Conservation (phyloP, 108 stramenopile genomes). For the Parietichytrium sp. region DNA sequence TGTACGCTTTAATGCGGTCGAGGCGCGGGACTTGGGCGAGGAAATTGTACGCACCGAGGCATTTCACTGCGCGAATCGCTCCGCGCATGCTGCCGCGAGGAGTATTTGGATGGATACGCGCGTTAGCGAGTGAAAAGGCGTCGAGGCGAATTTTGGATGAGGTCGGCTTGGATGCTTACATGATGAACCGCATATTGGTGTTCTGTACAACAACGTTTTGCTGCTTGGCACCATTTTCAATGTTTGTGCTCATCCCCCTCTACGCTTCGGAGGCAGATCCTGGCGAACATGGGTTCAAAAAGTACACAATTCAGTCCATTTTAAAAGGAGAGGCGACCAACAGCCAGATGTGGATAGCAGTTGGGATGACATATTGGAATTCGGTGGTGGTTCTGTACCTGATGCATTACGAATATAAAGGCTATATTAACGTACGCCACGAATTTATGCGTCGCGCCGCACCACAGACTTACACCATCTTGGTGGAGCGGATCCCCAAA, state of each 20-base stretch:
- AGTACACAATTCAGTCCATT: conserved; percentile 17
- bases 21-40: neutral
- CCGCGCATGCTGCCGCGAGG: neutral
- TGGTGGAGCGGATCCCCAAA: conserved; percentile 36
- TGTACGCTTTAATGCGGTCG: neutral
- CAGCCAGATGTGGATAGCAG: neutral
- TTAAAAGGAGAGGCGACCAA: neutral
- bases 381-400: conserved; percentile 9
- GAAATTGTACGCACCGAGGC: conserved; percentile 7
- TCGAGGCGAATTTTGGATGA: conserved; percentile 12
- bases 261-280: neutral
- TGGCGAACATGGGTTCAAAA: neutral
- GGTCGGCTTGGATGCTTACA: conserved; percentile 29
- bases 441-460: neutral
- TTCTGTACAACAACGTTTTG: neutral
- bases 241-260: conserved; percentile 36
- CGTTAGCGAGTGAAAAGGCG: neutral
- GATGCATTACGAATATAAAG: neutral
- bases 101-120: neutral
- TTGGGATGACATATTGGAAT: conserved; percentile 21
- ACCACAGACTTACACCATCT: neutral
- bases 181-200: conserved; percentile 34
- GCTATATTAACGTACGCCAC: conserved; percentile 16
- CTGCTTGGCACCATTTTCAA: neutral
- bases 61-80: neutral